phyloP scores from a whole-genome alignment of 306 rosid species.

The Casuarina glauca region DNA sequence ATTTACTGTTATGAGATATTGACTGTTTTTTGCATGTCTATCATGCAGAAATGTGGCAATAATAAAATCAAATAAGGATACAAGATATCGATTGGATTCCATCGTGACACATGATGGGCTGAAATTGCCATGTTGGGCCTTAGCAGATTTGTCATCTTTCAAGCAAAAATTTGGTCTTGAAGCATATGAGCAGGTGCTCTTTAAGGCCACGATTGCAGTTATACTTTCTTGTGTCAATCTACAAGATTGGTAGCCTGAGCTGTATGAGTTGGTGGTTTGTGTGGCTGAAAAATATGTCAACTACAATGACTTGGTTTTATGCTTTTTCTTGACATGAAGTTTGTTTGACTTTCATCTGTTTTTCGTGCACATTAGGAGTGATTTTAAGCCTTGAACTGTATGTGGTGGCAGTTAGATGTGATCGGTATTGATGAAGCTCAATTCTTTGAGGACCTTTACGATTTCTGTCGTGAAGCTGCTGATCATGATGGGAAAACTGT shows the following conservation, averaged over 20 bases:
- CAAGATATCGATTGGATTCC: constrained; percentile 82
- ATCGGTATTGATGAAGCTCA: constrained; percentile 96
- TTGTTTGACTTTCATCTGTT: not conserved
- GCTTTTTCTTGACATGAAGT: not conserved
- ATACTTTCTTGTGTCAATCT: constrained; percentile 1
- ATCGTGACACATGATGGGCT: constrained; percentile 89
- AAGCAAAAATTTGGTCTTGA: constrained; percentile 66
- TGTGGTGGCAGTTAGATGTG: constrained; percentile 69
- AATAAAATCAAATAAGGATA: constrained; percentile 89
- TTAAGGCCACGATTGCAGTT: constrained; percentile 10
- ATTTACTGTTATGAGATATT: constrained; percentile 1
- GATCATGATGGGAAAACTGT: constrained; percentile 83
- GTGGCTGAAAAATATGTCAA: not conserved
- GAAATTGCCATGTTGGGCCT: constrained; percentile 80
- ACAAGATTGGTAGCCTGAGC: not conserved
- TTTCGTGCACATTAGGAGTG: constrained; percentile 4
- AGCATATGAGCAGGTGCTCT: constrained; percentile 66
- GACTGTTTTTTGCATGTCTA: constrained; percentile 19
- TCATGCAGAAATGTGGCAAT: constrained; percentile 70
- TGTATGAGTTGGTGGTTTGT: not conserved
- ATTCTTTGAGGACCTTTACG: constrained; percentile 81
- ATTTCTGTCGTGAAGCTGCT: constrained; percentile 86
- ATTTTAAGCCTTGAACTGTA: not conserved
- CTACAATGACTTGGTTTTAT: not conserved
- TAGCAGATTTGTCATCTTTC: constrained; percentile 65